phyloP scores from a whole-genome alignment of 1,139 yeast species.

The Taiozyma sp. region DNA sequence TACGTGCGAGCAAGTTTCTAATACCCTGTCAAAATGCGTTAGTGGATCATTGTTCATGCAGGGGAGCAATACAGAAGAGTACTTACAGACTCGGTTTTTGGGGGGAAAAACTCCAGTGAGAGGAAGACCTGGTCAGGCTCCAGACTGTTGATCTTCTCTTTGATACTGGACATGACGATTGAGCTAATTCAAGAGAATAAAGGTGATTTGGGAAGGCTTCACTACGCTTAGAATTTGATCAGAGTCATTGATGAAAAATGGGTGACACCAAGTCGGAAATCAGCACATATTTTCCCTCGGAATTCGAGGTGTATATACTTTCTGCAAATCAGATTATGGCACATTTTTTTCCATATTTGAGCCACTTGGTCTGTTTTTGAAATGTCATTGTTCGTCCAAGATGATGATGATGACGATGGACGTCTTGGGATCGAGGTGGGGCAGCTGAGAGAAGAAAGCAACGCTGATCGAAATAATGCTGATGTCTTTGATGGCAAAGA shows the following conservation, averaged over 20 bases:
- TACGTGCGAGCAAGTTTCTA: slow-evolving; percentile 76
- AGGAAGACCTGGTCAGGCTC: slow-evolving; percentile 55
- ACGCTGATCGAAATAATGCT: neutral
- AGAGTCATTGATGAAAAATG: neutral
- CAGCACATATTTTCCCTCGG: neutral
- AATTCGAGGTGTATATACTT: neutral
- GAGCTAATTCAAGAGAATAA: neutral
- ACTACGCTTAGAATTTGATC: neutral
- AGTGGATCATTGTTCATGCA: slow-evolving; percentile 3
- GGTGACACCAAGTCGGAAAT: neutral
- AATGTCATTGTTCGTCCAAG: slow-evolving; percentile 31
- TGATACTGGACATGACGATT: slow-evolving; percentile 38
- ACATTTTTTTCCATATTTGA: neutral
- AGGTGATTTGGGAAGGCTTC: neutral
- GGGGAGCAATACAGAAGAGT: neutral
- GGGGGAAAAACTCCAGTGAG: slow-evolving; percentile 95
- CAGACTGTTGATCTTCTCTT: slow-evolving; percentile 48
- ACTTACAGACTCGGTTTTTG: slow-evolving; percentile 71
- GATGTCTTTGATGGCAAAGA: slow-evolving; percentile 2
- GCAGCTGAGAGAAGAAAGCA: slow-evolving; percentile 21
- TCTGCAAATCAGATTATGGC: neutral
- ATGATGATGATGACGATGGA: slow-evolving; percentile 27
- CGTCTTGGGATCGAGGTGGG: slow-evolving; percentile 26
- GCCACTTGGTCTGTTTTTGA: neutral
- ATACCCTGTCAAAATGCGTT: slow-evolving; percentile 43